A percentile compares a stretch with the other conserved stretches of the same genome.
These are phyloP conservation scores for Leccinum longicurvipes DNA, from an alignment of 768 basidiomycete genomes.

Conservation along the genomic window DNA sequence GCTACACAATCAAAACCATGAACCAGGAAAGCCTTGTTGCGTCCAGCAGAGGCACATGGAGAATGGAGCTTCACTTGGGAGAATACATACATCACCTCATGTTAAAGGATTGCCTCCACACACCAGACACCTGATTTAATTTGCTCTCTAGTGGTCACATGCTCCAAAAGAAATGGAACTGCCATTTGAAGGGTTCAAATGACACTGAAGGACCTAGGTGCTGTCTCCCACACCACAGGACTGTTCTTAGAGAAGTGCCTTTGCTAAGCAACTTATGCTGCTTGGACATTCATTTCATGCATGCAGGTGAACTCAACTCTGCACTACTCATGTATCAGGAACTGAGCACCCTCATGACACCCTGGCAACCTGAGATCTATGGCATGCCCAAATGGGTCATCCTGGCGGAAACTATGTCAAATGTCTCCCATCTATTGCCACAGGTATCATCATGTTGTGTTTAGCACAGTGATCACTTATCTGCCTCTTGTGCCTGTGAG, in stretches of 20 bases:
- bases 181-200: neutral
- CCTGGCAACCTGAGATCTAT: neutral
- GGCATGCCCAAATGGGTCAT: neutral
- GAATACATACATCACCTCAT: neutral
- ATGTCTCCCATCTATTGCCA: fast-evolving
- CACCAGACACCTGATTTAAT: neutral
- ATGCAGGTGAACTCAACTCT: too few species aligned
- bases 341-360: too few species aligned
- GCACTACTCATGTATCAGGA: too few species aligned
- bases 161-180: neutral
- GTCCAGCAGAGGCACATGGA: neutral
- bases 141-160: neutral
- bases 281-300: too few species aligned
- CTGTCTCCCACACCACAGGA: neutral
- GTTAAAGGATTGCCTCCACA: neutral
- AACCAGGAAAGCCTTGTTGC: neutral
- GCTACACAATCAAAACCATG: neutral
- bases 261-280: too few species aligned
- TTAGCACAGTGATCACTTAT: too few species aligned
- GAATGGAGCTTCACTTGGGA: neutral
- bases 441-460: too few species aligned
- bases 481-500: too few species aligned
- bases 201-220: fast-evolving
- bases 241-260: too few species aligned
- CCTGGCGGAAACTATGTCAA: neutral